Conservation (phyloP, 108 stramenopile genomes). For the Skeletonema grethae region DNA sequence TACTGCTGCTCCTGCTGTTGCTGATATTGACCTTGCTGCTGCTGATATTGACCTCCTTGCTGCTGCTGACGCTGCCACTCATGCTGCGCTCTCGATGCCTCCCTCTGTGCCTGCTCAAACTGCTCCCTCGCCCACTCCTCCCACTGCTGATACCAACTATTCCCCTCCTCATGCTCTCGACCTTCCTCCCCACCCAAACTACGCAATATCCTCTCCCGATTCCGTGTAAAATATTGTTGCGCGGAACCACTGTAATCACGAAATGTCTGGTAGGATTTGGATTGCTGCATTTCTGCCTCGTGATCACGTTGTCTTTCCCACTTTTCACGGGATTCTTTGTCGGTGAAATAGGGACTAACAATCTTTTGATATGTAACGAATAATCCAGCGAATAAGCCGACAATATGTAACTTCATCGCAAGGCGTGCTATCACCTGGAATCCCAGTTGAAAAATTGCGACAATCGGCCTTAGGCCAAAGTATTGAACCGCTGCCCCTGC, state of each 20-base stretch:
- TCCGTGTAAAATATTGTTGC: conserved; percentile 50
- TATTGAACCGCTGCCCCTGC: conserved; percentile 37
- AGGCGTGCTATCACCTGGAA: conserved; percentile 24
- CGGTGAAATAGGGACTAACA: conserved; percentile 73
- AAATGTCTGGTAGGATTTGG: conserved; percentile 33
- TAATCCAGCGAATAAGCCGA: conserved; percentile 57
- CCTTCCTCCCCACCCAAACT: conserved; percentile 55
- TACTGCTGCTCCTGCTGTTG: conserved; percentile 42
- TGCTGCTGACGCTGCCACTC: conserved; percentile 54
- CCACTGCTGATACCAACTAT: conserved; percentile 83
- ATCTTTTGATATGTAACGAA: conserved; percentile 77
- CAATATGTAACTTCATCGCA: conserved; percentile 53
- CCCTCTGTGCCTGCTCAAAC: conserved; percentile 55
- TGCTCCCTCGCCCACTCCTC: conserved; percentile 77
- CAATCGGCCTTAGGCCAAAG: conserved; percentile 37
- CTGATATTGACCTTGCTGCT: conserved; percentile 41
- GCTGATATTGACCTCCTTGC: conserved; percentile 39
- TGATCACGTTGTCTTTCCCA: conserved; percentile 83
- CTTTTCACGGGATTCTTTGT: conserved; percentile 58
- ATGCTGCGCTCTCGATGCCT: conserved; percentile 47
- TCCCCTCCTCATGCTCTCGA: conserved; percentile 53
- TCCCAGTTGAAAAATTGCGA: conserved; percentile 20
- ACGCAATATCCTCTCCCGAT: conserved; percentile 56
- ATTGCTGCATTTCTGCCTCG: conserved; percentile 56
- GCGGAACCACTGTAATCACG: conserved; percentile 57